Base-by-base conservation (phyloP, 495 filamentous ascomycete species). In the Trichodelitschia bisporula region DNA sequence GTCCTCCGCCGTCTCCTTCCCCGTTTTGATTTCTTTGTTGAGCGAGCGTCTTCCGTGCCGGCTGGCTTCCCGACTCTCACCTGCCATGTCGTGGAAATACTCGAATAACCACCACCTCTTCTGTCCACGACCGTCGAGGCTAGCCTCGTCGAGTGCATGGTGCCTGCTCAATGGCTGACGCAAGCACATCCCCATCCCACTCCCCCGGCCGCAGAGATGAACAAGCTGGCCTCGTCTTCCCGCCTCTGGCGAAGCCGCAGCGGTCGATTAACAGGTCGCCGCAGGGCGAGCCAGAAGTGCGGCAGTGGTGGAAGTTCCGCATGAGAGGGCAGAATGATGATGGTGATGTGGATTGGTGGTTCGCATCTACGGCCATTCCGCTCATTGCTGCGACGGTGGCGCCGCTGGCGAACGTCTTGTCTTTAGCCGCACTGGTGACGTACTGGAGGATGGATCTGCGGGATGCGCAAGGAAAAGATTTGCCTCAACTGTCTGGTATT, bases 301-400 rank as follows among this genome's bases (percentile, higher is more conserved):
- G 13, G 12, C 13, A 3, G 11, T 21, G 13, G 19, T 18, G 12
- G 16, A 15, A 11, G 26, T n/a, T n/a, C 4, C n/a, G 2, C 3
- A 18, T 28, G 28, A 17, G 21, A 10, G 4, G 14, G 13, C 9
- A 18, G 5, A 18, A 9, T 33, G 29, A 12, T 31, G 20, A 19
- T 27, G 24, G 14, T 1, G 21, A 25, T 12, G 17, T 31, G 35
- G 54, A 63, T 26, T 82, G 75, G 75, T 82, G 74, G 75, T 64
- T 77, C 36, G 76, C 76, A 1, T 74, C 69, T 0, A 83, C 71
- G 3, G 72, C 67, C 9, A 75, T 79, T 27, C 75, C 75, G 6
- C 56, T 83, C 3, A 45, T 78, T 3, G 73, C 73, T 0, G 75
- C 75, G 3, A 69, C 72, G 1, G 59, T 70, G 3, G 72, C 70